Evolutionary conservation across 1,139 yeast genomes (phyloP).

Genomic region (Nematodospora anomalae): DNA sequence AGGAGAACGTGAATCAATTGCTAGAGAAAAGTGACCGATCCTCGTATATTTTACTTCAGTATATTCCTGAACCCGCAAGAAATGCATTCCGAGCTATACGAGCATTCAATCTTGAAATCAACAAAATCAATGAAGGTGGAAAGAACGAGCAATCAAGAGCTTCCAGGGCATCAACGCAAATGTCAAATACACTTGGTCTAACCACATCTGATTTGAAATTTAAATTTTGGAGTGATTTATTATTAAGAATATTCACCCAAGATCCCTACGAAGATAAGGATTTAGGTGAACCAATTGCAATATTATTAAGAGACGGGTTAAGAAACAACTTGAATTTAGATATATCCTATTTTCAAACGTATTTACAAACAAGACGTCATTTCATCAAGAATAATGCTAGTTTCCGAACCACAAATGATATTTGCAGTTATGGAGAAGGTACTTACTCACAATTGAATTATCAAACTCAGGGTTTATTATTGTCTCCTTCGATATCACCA

Average conservation of each 20-base stretch:
- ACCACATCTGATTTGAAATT: constrained; percentile 54
- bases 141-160: constrained; percentile 33
- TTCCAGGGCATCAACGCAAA: constrained; percentile 30
- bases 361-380: constrained; percentile 60
- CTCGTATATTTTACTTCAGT: constrained; percentile 64
- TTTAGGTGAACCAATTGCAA: constrained; percentile 65
- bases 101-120: constrained; percentile 68
- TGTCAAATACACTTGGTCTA: constrained; percentile 39
- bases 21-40: constrained; percentile 59
- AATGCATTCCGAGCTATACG: constrained; percentile 68
- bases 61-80: constrained; percentile 66
- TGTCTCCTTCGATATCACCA: constrained; percentile 61
- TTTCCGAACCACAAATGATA: constrained; percentile 55
- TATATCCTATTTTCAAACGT: constrained; percentile 55
- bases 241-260: constrained; percentile 40
- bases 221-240: constrained; percentile 60
- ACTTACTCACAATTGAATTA: constrained; percentile 74
- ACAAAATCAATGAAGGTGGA: constrained; percentile 55
- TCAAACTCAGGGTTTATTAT: constrained; percentile 58
- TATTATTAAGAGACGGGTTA: constrained; percentile 53
- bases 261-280: constrained; percentile 38
- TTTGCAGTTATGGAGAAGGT: constrained; percentile 82
- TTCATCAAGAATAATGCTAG: constrained; percentile 42
- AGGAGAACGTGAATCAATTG: constrained; percentile 41
- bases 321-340: constrained; percentile 53